phyloP scores from a whole-genome alignment of 352 stramenopile species.

The Globisporangium lucens region DNA sequence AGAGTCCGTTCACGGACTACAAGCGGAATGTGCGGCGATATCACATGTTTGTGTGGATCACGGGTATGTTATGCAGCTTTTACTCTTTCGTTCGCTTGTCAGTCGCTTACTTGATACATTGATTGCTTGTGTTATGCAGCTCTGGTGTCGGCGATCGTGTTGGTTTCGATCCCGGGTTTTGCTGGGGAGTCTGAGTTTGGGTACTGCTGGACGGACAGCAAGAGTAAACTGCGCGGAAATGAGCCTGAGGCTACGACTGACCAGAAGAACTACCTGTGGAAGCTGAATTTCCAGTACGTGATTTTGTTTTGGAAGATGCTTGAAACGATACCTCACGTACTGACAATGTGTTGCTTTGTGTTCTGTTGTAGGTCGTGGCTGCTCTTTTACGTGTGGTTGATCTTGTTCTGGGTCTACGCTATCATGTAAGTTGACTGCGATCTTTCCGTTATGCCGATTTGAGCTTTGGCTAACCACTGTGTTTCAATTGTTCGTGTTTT shows the following conservation, averaged over 20 bases:
- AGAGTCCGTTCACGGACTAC: constrained; percentile 88
- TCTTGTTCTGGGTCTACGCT: constrained; percentile 83
- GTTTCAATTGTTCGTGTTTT: constrained; percentile 1
- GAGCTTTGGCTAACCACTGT: not conserved
- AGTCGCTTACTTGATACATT: not conserved
- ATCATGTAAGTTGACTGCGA: constrained; percentile 46
- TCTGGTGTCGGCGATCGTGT: constrained; percentile 59
- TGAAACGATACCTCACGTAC: not conserved
- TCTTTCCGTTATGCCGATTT: not conserved
- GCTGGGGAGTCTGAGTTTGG: constrained; percentile 76
- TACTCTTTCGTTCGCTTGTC: not conserved
- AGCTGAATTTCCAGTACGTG: constrained; percentile 80
- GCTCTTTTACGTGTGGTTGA: constrained; percentile 87
- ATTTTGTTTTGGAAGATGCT: not conserved
- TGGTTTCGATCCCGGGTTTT: constrained; percentile 72
- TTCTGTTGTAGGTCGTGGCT: constrained; percentile 57
- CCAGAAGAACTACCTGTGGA: constrained; percentile 70
- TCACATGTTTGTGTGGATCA: constrained; percentile 80
- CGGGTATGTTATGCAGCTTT: constrained; percentile 29
- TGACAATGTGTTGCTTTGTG: not conserved
- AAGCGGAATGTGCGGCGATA: constrained; percentile 83
- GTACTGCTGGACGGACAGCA: constrained; percentile 82
- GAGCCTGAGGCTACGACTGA: constrained; percentile 19
- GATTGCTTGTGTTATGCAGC: constrained; percentile 23
- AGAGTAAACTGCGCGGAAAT: constrained; percentile 44